These are phyloP conservation scores for Hypoxylon sp. DNA, from an alignment of 2,329 filamentous ascomycete species.

Conservation along the genomic window DNA sequence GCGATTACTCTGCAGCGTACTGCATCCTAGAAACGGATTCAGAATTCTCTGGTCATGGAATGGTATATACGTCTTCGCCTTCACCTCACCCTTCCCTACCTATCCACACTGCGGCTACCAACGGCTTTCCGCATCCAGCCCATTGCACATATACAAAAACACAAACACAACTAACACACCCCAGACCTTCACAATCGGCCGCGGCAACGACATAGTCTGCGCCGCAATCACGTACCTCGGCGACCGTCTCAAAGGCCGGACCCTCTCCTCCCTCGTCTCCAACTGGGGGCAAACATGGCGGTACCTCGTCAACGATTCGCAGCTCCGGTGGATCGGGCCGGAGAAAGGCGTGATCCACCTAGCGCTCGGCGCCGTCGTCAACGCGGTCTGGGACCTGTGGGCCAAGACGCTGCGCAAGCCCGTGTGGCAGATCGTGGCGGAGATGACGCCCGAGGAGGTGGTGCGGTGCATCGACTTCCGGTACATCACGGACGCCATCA, in stretches of 20 bases:
- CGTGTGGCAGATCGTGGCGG: conserved; percentile 89
- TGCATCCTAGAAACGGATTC: conserved; percentile 90
- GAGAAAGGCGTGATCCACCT: conserved; percentile 97
- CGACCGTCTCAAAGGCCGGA: conserved; percentile 80
- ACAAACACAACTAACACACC: conserved; percentile 32
- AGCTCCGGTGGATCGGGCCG: conserved; percentile 93
- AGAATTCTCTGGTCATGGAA: conserved; percentile 79
- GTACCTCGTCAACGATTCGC: conserved; percentile 90
- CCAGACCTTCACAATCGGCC: conserved; percentile 84
- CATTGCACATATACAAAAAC: conserved; percentile 5
- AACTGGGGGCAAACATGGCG: conserved; percentile 93
- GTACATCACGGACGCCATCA: conserved; percentile 95
- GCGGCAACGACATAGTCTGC: conserved; percentile 94
- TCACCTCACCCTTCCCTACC: conserved; percentile 11
- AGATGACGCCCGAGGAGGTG: conserved; percentile 90
- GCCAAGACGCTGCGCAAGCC: conserved; percentile 88
- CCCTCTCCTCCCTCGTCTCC: conserved; percentile 80
- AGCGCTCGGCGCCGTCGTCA: conserved; percentile 88
- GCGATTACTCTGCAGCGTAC: conserved; percentile 95
- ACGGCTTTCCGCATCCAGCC: background rate
- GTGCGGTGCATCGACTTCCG: conserved; percentile 93
- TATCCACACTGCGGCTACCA: background rate
- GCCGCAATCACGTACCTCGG: conserved; percentile 84
- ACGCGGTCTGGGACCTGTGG: conserved; percentile 97
- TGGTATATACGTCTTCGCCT: conserved; percentile 64